Evolutionary conservation across 805 yeast species (phyloP), one percentile per base, ranked within the genome.

Genomic region (Wilhelminamyces savonicus): DNA sequence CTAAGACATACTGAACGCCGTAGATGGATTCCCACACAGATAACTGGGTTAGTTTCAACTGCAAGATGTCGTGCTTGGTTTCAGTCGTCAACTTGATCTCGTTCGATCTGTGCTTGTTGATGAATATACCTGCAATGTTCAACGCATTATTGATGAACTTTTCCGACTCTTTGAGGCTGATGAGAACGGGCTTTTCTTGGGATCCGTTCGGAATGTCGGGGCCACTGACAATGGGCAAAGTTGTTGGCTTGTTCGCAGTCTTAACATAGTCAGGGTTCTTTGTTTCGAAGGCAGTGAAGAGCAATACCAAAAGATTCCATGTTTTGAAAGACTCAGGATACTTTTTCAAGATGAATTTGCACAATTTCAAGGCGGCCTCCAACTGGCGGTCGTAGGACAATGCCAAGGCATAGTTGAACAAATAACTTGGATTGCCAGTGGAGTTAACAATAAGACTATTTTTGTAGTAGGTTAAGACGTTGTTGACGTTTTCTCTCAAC

Each of bases 21-120:
- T 71, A 64, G 4, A 72, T 59, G 5, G 74, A 66, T 44, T 82
- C 87, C 30, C 76, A 57, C n/a, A 85, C 59, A 2, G 84, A 76
- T 21, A 86, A 57, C 43, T 81, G 84, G 0, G 95, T 80, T 54
- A 82, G 65, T 43, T 82, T 82, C 49, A 86, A 64, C 48, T 84
- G 83, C 30, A 78, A 48, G 32, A 77, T 68, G 34, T 69, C 76
- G 56, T 70, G 59, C 44, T 70, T 61, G 24, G 53, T 46, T 20
- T 48, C 52, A 6, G 43, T 28, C 4, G 59, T 44, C 16, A 62
- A 36, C 13, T 45, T 41, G 7, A 43, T 36, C 21, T 46, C 52
- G 13, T 36, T 38, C 24, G 53, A 50, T n/a, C 44, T 43, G 36
- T 52, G 47, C 33, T 53, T 54, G 24, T 38, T 32, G 13, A 60